phyloP scores from a whole-genome alignment of 805 yeast species.

The Alloascoidea hylecoeti region DNA sequence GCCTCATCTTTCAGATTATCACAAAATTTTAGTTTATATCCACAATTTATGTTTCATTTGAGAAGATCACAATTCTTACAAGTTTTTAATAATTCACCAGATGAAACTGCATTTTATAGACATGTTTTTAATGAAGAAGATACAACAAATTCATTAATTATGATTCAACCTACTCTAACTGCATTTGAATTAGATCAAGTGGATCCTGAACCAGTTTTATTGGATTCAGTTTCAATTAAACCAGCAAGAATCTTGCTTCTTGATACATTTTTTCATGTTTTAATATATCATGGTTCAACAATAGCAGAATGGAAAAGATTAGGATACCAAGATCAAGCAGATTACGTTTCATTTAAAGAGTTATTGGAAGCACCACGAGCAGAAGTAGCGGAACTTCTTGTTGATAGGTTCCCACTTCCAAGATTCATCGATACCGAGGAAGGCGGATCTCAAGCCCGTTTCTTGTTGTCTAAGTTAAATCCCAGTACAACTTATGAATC shows the following conservation, averaged over 20 bases:
- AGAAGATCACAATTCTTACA: slow-evolving; percentile 53
- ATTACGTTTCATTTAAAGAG: slow-evolving; percentile 41
- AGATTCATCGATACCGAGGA: slow-evolving; percentile 62
- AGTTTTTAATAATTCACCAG: slow-evolving; percentile 59
- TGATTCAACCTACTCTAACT: slow-evolving; percentile 59
- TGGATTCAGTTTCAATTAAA: slow-evolving; percentile 49
- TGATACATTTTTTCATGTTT: slow-evolving; percentile 57
- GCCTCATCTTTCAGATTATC: slow-evolving; percentile 35
- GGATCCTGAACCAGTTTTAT: slow-evolving; percentile 49
- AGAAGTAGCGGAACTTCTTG: slow-evolving; percentile 50
- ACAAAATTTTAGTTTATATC: slow-evolving; percentile 35
- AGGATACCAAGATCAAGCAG: slow-evolving; percentile 48
- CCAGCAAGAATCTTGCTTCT: slow-evolving; percentile 41
- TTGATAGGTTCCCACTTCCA: slow-evolving; percentile 60
- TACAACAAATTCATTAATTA: slow-evolving; percentile 40
- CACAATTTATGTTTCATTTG: slow-evolving; percentile 55
- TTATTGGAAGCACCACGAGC: slow-evolving; percentile 47
- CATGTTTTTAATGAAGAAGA: slow-evolving; percentile 52
- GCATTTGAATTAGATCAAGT: slow-evolving; percentile 35
- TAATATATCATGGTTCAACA: slow-evolving; percentile 52
- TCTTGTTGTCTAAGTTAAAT: slow-evolving; percentile 53
- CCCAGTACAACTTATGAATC: slow-evolving; percentile 45
- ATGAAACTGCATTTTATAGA: slow-evolving; percentile 52
- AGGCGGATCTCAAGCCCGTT: slow-evolving; percentile 66
- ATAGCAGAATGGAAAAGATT: slow-evolving; percentile 56